phyloP scores from a whole-genome alignment of 2,329 filamentous ascomycete genomes.

The Zalaria obscura region DNA sequence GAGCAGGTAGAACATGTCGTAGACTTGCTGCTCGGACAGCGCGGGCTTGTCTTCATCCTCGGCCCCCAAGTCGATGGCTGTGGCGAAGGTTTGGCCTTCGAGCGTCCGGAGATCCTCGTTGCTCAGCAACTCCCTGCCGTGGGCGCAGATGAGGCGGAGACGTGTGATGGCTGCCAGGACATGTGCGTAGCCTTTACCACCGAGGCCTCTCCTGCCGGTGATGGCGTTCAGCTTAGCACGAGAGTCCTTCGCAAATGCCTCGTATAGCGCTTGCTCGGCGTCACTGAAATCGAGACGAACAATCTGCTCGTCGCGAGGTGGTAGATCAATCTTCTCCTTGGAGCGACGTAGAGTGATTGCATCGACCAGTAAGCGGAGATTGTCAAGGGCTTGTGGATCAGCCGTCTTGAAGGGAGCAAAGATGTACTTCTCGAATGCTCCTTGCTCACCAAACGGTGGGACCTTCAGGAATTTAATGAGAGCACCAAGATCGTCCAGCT shows the following conservation, averaged over 20 bases:
- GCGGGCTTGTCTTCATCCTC: conserved; percentile 48
- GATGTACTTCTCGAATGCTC: conserved; percentile 66
- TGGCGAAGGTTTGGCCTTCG: conserved; percentile 55
- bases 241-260: conserved; percentile 71
- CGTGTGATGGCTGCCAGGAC: conserved; percentile 85
- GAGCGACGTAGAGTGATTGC: conserved; percentile 85
- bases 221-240: conserved; percentile 67
- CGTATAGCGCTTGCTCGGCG: conserved; percentile 65
- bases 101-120: conserved; percentile 69
- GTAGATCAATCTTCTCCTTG: conserved; percentile 82
- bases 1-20: conserved; percentile 75
- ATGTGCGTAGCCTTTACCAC: conserved; percentile 78
- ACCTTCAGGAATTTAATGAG: conserved; percentile 75
- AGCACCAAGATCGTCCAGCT: conserved; percentile 76
- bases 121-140: conserved; percentile 80
- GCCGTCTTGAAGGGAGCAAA: conserved; percentile 75
- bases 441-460: conserved; percentile 68
- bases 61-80: conserved; percentile 78
- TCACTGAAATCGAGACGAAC: conserved; percentile 61
- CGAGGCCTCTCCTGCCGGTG: conserved; percentile 44
- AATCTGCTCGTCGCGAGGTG: conserved; percentile 57
- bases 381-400: conserved; percentile 69
- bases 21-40: conserved; percentile 58
- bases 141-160: conserved; percentile 79
- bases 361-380: conserved; percentile 78